These are phyloP conservation scores for Ceratocystis variospora DNA, from an alignment of 2,329 filamentous ascomycete species.

Conservation along the genomic window DNA sequence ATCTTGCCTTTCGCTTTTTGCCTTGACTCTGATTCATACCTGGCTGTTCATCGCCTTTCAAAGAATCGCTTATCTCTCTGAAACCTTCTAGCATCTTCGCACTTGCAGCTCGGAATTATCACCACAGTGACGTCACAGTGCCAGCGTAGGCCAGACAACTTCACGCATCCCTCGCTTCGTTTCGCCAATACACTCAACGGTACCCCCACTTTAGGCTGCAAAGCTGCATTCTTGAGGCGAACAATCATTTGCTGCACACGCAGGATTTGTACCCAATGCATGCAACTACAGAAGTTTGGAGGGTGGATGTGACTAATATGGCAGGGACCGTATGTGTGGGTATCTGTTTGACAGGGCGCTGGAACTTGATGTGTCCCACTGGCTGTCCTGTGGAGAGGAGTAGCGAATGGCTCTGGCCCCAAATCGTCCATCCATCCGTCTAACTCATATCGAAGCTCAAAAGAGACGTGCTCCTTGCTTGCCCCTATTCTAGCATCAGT, in stretches of 20 bases:
- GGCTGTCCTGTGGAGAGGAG: too few relatives aligned
- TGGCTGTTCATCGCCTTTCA: too few relatives aligned
- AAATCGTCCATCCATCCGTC: too few relatives aligned
- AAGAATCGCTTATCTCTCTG: background rate
- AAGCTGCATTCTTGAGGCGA: background rate
- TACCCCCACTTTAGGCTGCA: slow-evolving; percentile 10
- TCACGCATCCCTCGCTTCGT: background rate
- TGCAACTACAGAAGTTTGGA: background rate
- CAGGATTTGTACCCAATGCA: slow-evolving; percentile 11
- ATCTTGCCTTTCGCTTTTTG: too few relatives aligned
- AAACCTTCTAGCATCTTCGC: background rate
- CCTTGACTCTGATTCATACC: too few relatives aligned
- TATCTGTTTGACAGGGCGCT: background rate
- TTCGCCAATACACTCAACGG: background rate
- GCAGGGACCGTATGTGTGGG: background rate
- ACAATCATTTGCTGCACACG: background rate
- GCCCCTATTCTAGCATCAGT: background rate
- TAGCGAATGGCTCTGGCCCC: too few relatives aligned
- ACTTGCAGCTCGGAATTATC: background rate
- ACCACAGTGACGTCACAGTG: background rate
- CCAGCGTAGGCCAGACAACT: background rate
- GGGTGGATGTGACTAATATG: background rate
- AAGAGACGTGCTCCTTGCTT: background rate
- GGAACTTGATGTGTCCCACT: background rate
- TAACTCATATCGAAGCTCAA: background rate